Percentiles rank a stretch among this genome's conserved stretches.
Conservation (phyloP, 2,329 filamentous ascomycete genomes). For the Fusarium paranaense region DNA sequence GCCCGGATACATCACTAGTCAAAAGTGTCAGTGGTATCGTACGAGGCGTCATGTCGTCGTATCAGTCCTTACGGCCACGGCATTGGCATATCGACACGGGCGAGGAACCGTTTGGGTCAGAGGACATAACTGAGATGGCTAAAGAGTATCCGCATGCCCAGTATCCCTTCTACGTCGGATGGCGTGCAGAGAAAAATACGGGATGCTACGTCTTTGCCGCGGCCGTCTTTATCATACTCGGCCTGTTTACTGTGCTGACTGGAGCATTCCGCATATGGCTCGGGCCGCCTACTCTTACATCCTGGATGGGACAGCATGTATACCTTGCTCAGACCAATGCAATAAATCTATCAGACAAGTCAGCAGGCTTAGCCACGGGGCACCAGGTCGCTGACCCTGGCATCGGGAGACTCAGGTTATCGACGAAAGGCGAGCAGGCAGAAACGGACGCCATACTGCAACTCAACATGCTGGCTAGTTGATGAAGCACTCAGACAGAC, state of each 20-base stretch:
- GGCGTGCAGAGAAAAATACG: background rate
- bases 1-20: background rate
- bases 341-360: background rate
- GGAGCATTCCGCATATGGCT: constrained; percentile 8
- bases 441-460: constrained; percentile 3
- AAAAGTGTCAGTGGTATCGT: background rate
- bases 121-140: background rate
- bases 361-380: background rate
- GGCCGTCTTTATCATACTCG: constrained; percentile 8
- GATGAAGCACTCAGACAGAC: background rate
- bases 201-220: constrained; percentile 3
- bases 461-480: background rate
- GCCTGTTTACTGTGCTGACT: constrained; percentile 9
- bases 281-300: constrained; percentile 20
- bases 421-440: background rate
- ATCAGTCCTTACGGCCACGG: background rate
- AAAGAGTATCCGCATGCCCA: background rate
- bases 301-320: constrained; percentile 25
- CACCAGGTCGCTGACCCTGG: constrained; percentile 1
- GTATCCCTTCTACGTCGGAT: background rate
- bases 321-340: constrained; percentile 1
- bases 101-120: background rate
- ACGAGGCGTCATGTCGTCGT: background rate
- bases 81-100: background rate
- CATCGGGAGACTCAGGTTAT: constrained; percentile 11